Conservation (phyloP, 176 grass and related monocot genomes). For the Triticum turgidum region DNA sequence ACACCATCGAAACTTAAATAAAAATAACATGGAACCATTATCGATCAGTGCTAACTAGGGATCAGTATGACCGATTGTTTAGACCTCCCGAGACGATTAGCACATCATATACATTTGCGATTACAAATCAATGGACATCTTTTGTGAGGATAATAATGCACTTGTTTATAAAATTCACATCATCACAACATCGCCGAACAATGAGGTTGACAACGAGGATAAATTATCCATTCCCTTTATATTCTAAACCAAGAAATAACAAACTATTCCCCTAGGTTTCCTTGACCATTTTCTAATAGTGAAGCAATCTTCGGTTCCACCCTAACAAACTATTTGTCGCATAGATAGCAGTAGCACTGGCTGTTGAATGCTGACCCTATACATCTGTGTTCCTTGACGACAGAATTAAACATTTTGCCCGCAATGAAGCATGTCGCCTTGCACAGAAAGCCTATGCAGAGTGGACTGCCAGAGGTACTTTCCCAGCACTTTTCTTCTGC, state of each 20-base stretch:
- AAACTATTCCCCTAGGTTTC: background rate
- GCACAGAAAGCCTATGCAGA: background rate
- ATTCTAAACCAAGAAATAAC: background rate
- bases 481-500: background rate
- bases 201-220: background rate
- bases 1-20: background rate
- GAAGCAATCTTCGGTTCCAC: background rate
- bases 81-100: no score
- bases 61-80: no score
- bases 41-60: no score
- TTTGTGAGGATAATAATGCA: background rate
- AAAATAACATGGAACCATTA: no score
- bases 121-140: background rate
- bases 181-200: background rate
- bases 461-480: background rate
- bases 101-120: background rate
- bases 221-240: background rate
- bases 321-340: background rate
- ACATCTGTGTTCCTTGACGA: constrained; percentile 1
- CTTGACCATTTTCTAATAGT: background rate
- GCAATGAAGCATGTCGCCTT: constrained; percentile 9
- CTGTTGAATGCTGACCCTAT: background rate
- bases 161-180: background rate
- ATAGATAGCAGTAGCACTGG: background rate
- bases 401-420: background rate